Evolutionary conservation across 345 rosid genomes (phyloP), one percentile per base, ranked within the genome.

Genomic region (Heritiera fomes): DNA sequence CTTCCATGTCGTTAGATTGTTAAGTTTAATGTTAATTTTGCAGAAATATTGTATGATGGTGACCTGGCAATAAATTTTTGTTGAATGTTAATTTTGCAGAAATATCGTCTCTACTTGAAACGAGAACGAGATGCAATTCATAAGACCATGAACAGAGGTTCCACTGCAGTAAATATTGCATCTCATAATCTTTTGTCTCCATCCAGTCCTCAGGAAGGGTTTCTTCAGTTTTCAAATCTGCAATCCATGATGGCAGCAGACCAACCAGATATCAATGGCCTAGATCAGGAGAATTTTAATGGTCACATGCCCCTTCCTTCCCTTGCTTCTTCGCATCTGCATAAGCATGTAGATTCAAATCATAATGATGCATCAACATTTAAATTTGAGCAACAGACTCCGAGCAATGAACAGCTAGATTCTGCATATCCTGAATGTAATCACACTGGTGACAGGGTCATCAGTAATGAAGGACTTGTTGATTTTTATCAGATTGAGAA

Each of bases 101-200:
- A 88, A 72, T 82, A 80, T 68, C 86, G 84, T 5, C 84, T 77
- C 9, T 71, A 79, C 67, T 56, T 85, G 78, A 88, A 78, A 79
- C 80, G 75, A 30, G 53, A 82, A 10, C 81, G 64, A 79, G 85
- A 77, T 47, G 68, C 59, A 62, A 43, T 61, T 17, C 65, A 56
- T 41, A 82, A 77, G 73, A 66, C 38, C 65, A 18, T 58, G 75
- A 20, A 62, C 45, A 13, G 32, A 47, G 80, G 75, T 63, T 49
- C 47, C 45, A 43, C 23, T 34, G 15, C 40, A 32, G 38, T 41
- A 32, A 72, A 61, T n/a, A 11, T 18, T 18, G 61, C 56, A 6
- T 53, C 47, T 17, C 32, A 55, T 66, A 1, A 63, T 49, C 76
- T 66, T 58, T 61, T 79, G 61, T 75, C 77, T 28, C 34, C 77